Base-by-base conservation (phyloP, 1,284 basidiomycete species). In the Erythrobasidium hasegawianum region DNA sequence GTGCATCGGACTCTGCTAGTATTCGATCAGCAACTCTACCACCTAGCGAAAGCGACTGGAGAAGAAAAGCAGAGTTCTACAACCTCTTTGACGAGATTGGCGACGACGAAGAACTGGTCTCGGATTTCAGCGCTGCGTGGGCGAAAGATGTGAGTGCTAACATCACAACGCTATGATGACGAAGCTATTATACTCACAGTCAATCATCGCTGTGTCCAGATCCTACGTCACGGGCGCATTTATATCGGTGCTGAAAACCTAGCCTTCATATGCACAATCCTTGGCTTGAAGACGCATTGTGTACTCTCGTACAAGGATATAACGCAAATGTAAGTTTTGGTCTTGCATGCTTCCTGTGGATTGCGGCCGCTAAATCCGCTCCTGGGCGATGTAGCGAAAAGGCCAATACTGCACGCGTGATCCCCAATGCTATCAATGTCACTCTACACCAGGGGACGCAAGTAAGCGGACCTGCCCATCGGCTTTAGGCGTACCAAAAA, bases 391-490 rank as follows among this genome's bases (percentile, higher is more conserved):
- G 85, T 16, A 85, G 98, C 50, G 95, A 98, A 77, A 97, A 97
- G 82, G 89, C 88, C 73, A 97, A 95, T 91, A 98, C 96, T 0
- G 95, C 95, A 0, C 90, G 95, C 71, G 91, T 99, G 67, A 99
- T 98, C 69, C 95, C 96, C 10, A 99, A 98, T 76, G 95, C 93
- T 11, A 95, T 99, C 72, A 88, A 89, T 73, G 84, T 98, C 60
- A 85, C 87, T 13, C 97, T 94, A 0, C 82, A 85, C 22, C 86
- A 87, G 20, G 62, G 62, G 45, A 56, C 57, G 10, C 14, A 41
- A 14, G 62, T 33, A 33, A 5, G 33, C n/a, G n/a, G n/a, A n/a
- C n/a, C n/a, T n/a, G n/a, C n/a, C n/a, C n/a, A n/a, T n/a, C n/a
- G n/a, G n/a, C n/a, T n/a, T n/a, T n/a, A n/a, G n/a, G n/a, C n/a